Conservation (phyloP, 2,329 filamentous ascomycete genomes). For the Penicillium psychrosexuale region DNA sequence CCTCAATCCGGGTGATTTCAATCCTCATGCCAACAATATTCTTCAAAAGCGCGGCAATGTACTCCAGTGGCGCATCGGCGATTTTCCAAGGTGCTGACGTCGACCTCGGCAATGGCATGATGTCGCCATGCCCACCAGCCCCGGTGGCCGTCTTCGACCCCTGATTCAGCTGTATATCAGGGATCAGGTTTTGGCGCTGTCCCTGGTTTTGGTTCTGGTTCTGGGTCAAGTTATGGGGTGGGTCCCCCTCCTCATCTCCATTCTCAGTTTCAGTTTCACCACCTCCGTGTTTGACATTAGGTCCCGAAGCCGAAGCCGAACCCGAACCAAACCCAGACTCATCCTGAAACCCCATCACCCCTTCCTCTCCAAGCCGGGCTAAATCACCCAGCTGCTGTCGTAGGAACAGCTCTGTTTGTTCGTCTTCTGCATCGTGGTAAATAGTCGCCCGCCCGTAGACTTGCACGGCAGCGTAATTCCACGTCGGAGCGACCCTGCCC, state of each 20-base stretch:
- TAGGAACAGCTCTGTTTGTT: conserved; percentile 10
- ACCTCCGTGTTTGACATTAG: background rate
- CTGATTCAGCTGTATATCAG: background rate
- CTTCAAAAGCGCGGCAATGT: conserved; percentile 19
- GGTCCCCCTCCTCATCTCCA: background rate
- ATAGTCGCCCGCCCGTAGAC: conserved; percentile 20
- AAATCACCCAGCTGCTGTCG: conserved; percentile 15
- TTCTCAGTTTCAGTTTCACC: background rate
- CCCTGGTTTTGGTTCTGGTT: too few relatives aligned
- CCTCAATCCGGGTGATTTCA: conserved; percentile 19
- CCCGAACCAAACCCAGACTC: background rate
- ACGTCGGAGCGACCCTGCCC: conserved; percentile 67
- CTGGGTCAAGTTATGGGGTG: background rate
- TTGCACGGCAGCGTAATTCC: conserved; percentile 63
- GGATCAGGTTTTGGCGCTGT: too few relatives aligned
- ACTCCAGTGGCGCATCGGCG: conserved; percentile 16
- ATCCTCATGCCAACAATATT: conserved; percentile 20
- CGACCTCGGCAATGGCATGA: background rate
- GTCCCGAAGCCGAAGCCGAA: background rate
- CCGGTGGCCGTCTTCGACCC: background rate
- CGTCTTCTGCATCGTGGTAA: conserved; percentile 5
- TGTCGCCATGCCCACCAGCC: background rate
- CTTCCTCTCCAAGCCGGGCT: conserved; percentile 14
- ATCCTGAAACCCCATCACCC: conserved; percentile 14
- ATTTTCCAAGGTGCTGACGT: conserved; percentile 14